Evolutionary conservation across 768 basidiomycete species (phyloP).

Genomic region (Trametes villosa): DNA sequence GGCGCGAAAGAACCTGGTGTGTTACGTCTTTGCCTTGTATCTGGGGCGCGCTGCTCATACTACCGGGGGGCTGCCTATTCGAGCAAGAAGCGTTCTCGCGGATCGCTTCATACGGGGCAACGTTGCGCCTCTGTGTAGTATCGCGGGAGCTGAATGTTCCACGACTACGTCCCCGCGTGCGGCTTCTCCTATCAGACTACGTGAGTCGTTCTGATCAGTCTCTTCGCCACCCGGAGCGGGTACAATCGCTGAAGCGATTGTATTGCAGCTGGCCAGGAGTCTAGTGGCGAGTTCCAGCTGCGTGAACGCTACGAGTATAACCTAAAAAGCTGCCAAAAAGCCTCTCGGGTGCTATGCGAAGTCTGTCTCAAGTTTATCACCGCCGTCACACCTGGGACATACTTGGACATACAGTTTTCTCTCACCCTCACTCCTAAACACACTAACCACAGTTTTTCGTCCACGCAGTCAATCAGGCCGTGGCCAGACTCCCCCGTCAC

Average conservation of each 20-base stretch:
- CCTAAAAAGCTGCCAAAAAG: constrained; percentile 16
- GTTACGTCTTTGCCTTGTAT: constrained; percentile 6
- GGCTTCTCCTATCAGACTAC: background rate
- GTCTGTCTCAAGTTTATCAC: constrained; percentile 1
- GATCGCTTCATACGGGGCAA: constrained; percentile 11
- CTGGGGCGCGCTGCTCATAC: constrained; percentile 5
- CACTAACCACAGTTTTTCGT: background rate
- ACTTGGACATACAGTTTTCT: background rate
- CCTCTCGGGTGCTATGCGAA: constrained; percentile 12
- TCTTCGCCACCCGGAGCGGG: background rate
- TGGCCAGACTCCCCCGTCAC: background rate
- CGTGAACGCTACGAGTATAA: background rate
- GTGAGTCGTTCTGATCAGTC: constrained; percentile 1
- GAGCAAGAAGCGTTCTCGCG: background rate
- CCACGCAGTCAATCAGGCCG: background rate
- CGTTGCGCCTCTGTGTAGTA: constrained; percentile 14
- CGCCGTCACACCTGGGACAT: background rate
- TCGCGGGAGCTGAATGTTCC: constrained; percentile 19
- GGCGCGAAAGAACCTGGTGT: constrained; percentile 3
- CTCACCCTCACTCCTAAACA: too few species aligned
- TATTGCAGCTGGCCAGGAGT: background rate
- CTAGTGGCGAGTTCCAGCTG: background rate
- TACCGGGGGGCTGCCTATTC: background rate
- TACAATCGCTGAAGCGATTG: background rate
- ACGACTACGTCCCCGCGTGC: background rate